Evolutionary conservation across 208 protist genomes (phyloP).

Genomic region (Leishmania lainsoni): DNA sequence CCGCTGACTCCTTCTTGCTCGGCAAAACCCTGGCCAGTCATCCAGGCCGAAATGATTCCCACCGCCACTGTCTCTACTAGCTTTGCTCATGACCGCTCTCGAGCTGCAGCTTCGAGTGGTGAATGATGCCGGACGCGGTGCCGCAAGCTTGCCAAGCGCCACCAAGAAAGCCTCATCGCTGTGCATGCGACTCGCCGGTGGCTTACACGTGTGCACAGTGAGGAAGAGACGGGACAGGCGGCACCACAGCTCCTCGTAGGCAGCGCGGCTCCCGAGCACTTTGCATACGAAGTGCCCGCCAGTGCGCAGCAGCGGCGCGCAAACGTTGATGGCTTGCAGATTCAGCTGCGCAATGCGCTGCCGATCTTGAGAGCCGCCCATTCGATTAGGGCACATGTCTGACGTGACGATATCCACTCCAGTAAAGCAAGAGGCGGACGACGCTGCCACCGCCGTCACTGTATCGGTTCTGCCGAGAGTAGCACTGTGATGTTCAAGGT

Average conservation of each 20-base stretch:
- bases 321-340: constrained; percentile 49
- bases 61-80: constrained; percentile 11
- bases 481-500: constrained; percentile 18
- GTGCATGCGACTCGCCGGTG: constrained; percentile 58
- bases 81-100: not conserved
- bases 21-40: constrained; percentile 67
- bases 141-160: constrained; percentile 34
- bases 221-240: constrained; percentile 45
- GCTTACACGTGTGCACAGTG: constrained; percentile 58
- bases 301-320: constrained; percentile 44
- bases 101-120: not conserved
- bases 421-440: constrained; percentile 7
- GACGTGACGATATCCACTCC: constrained; percentile 75
- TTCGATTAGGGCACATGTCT: constrained; percentile 86
- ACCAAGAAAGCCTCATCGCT: constrained; percentile 85
- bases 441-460: not conserved
- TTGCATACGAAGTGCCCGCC: constrained; percentile 87
- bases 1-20: constrained; percentile 17
- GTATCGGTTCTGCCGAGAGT: not conserved
- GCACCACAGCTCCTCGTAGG: constrained; percentile 53
- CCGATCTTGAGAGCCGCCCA: constrained; percentile 64
- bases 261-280: constrained; percentile 56
- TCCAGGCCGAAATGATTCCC: constrained; percentile 54
- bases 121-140: constrained; percentile 16
- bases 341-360: constrained; percentile 69